Base-by-base conservation (phyloP, 345 rosid genomes). In the Hibiscus trionum region DNA sequence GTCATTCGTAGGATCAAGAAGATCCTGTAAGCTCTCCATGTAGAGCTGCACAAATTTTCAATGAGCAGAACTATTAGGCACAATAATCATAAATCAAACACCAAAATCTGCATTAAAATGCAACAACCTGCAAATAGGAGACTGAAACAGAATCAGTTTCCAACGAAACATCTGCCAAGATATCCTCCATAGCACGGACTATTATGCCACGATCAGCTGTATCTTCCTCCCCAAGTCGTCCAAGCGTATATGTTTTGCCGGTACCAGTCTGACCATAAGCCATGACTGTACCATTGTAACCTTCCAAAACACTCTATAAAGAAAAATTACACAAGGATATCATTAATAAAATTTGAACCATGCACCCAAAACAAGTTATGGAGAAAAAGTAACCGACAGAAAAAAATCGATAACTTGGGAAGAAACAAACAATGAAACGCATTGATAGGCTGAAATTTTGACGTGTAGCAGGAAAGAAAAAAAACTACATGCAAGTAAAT, bases 261-360 rank as follows among this genome's bases (percentile, higher is more conserved):
- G 99, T 95, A 68, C 99, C 99, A 2, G 99, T 95, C 81, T 95
- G 99, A 53, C 99, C 99, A 80, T 95, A 95, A 12, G 99, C 99
- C 99, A 95, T 95, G 74, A 95, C 78, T 0, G 97, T 95, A 49
- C 99, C 99, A 71, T 95, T 95, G 83, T 92, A 95, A 75, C 99
- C 99, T 77, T 89, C 96, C 82, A 95, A 80, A 79, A 92, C 98
- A 83, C 99, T 86, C 98, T 95, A 79, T 29, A 81, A 52, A 67
- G 61, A 35, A 75, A 79, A 76, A 67, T 60, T 26, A 56, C 8
- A 50, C 37, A 60, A 26, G 17, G 33, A 63, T 59, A 46, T 70
- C 62, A 74, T 57, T 67, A 16, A 27, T 12, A 70, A 26, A 16
- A 31, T 10, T 46, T 24, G 46, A 60, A 53, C 16, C 70, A 64